phyloP scores from a whole-genome alignment of 352 stramenopile genomes.

The Globisporangium mamillatum region DNA sequence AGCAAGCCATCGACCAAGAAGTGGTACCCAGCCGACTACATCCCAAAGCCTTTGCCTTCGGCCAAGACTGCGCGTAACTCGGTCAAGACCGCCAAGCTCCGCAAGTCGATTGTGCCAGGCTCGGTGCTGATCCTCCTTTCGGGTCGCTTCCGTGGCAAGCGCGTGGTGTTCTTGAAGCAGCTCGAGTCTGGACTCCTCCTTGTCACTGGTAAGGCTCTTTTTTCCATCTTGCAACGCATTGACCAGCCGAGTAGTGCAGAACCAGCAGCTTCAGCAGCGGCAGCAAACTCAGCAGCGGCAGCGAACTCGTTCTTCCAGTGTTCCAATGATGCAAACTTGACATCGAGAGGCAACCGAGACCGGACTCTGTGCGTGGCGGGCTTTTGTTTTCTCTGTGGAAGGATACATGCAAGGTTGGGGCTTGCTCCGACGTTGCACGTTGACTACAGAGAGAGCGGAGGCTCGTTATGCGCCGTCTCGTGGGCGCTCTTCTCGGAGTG shows the following conservation, averaged over 20 bases:
- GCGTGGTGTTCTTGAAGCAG: conserved; percentile 98
- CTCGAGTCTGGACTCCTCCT: conserved; percentile 96
- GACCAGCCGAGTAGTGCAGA: background rate
- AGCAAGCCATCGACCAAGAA: conserved; percentile 53
- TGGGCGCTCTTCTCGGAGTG: conserved; percentile 1
- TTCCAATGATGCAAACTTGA: conserved; percentile 78
- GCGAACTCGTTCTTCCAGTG: conserved; percentile 8
- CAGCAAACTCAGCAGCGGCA: background rate
- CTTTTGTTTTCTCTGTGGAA: conserved; percentile 2
- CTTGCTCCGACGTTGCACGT: conserved; percentile 11
- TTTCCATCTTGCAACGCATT: background rate
- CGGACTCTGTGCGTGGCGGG: conserved; percentile 11
- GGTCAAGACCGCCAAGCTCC: conserved; percentile 92
- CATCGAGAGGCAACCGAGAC: conserved; percentile 42
- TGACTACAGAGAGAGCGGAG: conserved; percentile 2
- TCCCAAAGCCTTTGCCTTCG: conserved; percentile 67
- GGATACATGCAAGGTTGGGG: conserved; percentile 8
- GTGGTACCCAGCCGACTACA: conserved; percentile 79
- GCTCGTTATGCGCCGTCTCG: background rate
- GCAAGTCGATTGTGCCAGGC: conserved; percentile 95
- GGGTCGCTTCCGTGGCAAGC: conserved; percentile 97
- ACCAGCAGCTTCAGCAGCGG: background rate
- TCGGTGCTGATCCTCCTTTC: conserved; percentile 98
- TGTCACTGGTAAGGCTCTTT: conserved; percentile 84
- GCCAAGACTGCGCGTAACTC: conserved; percentile 78